Conservation (phyloP, 257 asterid genomes). For the Avicennia marina region DNA sequence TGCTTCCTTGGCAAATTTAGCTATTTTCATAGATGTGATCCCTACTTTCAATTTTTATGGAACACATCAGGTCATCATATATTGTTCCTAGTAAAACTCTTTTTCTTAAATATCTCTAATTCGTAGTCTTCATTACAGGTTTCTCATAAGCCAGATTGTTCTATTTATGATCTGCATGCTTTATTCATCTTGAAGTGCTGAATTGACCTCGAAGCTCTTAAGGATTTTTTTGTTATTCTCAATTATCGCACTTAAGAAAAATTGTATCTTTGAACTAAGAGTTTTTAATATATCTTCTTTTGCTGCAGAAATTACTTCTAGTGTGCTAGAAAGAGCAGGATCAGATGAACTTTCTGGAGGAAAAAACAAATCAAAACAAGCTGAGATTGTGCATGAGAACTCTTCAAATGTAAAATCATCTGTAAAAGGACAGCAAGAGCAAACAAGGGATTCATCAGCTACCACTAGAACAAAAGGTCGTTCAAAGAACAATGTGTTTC, state of each 20-base stretch:
- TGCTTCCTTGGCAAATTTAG: too few relatives aligned
- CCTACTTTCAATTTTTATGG: too few relatives aligned
- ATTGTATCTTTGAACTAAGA: background rate
- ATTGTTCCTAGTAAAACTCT: too few relatives aligned
- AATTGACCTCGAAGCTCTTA: too few relatives aligned
- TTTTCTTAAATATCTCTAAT: too few relatives aligned
- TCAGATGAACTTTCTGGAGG: constrained; percentile 27
- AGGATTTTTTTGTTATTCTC: too few relatives aligned
- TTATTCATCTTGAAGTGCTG: too few relatives aligned
- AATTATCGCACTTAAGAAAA: too few relatives aligned
- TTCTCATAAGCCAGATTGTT: background rate
- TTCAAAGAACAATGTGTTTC: background rate
- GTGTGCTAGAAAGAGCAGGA: constrained; percentile 16
- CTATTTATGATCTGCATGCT: constrained; percentile 13
- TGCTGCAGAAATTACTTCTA: constrained; percentile 22
- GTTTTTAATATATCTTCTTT: background rate
- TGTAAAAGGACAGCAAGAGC: constrained; percentile 8
- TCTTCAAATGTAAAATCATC: constrained; percentile 17
- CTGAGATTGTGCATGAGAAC: constrained; percentile 15
- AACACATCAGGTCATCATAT: too few relatives aligned
- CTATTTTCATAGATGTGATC: too few relatives aligned
- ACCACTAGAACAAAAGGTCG: constrained; percentile 31
- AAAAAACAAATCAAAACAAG: constrained; percentile 22
- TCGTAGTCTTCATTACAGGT: background rate
- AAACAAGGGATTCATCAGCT: constrained; percentile 18